Base-by-base conservation (phyloP, 73 alveolate genomes). In the Paramecium sexaurelia region DNA sequence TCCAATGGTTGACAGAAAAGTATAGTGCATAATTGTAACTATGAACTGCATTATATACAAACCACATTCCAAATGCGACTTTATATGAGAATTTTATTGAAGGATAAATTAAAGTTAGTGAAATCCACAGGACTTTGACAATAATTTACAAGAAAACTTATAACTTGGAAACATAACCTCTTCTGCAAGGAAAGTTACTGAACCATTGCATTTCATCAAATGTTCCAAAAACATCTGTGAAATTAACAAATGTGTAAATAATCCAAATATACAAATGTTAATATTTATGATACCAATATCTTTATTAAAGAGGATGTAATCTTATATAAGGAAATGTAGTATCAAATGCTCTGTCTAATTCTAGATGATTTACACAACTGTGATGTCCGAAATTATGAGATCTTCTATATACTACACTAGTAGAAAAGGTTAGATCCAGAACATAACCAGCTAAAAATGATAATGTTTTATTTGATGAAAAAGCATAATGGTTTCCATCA, bases 1-100 rank as follows among this genome's bases (percentile, higher is more conserved):
- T 95, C 98, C 98, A 95, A 91, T 95, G 98, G 56, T 95, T 95
- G 37, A 95, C 98, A 13, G 96, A 95, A 69, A 95, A 95, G 92
- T 90, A 92, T 22, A 95, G 37, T 9, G 95, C 93, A 85, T 95
- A 95, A 35, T 96, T 93, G 69, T 85, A 84, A 69, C 98, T 85
- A 37, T 91, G 92, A 0, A 84, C 71, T 17, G 55, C 84, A 82
- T 55, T 93, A 73, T 94, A 95, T 6, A 93, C 22, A 29, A 93
- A 84, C 96, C 95, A 93, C 35, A 91, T 91, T 27, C 95, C 85
- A 91, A 94, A 91, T 55, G 84, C 88, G 61, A 61, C 84, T 27
- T 87, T 41, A 40, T 91, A 95, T 10, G 96, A 96, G 55, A 43
- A 87, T 41, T 84, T 37, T 20, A 39, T 67, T 4, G 92, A 67